phyloP scores from a whole-genome alignment of 2,329 filamentous ascomycete genomes.

The Diaporthe caulivora region DNA sequence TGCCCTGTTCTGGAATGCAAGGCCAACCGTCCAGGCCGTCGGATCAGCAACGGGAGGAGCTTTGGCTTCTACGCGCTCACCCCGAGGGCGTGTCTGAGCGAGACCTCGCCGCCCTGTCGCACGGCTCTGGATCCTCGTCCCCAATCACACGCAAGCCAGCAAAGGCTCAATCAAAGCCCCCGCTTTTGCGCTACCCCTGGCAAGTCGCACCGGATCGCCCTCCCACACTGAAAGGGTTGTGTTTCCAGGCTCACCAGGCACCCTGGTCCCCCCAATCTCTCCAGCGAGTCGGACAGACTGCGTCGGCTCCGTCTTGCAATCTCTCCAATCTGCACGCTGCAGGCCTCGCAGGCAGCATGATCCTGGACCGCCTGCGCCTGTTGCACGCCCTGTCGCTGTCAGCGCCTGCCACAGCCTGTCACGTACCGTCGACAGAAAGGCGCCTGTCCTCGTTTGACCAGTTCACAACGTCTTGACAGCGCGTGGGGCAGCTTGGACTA shows the following conservation, averaged over 20 bases:
- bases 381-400: conserved; percentile 34
- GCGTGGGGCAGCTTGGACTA: conserved; percentile 27
- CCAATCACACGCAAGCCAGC: conserved; percentile 36
- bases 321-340: conserved; percentile 36
- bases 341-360: conserved; percentile 25
- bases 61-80: conserved; percentile 24
- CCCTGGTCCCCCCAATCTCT: conserved; percentile 30
- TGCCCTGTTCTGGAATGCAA: conserved; percentile 28
- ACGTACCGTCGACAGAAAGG: conserved; percentile 2
- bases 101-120: conserved; percentile 33
- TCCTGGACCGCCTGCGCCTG: conserved; percentile 31
- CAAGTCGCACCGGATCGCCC: conserved; percentile 39
- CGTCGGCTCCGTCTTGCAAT: conserved; percentile 38
- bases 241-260: conserved; percentile 8
- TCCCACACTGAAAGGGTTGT: conserved; percentile 28
- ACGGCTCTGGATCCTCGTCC: conserved; percentile 31
- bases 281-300: conserved; percentile 23
- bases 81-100: conserved; percentile 31
- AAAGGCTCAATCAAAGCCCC: conserved; percentile 23
- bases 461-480: conserved; percentile 31
- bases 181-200: conserved; percentile 35
- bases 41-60: conserved; percentile 23
- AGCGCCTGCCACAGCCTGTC: conserved; percentile 35
- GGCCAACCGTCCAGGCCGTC: conserved; percentile 23
- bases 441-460: conserved; percentile 26